Evolutionary conservation across 371 early-diverging fungal genomes (phyloP).

Genomic region (Syncephalastrum racemosum): DNA sequence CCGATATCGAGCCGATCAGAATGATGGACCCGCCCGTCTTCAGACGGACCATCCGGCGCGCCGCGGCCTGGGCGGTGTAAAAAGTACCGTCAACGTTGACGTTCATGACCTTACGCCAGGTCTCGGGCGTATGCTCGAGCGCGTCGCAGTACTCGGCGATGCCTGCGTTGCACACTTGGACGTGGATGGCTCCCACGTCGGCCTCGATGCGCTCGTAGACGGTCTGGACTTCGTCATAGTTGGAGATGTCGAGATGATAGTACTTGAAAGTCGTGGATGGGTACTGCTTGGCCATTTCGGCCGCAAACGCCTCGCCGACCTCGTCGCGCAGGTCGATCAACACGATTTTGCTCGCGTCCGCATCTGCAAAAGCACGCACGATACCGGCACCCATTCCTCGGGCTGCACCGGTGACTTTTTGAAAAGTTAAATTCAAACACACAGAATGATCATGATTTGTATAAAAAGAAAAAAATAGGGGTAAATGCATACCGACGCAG

Average conservation of each 20-base stretch:
- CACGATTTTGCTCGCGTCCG: constrained; percentile 19
- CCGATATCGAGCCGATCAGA: constrained; percentile 26
- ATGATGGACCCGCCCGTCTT: constrained; percentile 21
- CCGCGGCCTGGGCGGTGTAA: constrained; percentile 31
- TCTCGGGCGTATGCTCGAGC: constrained; percentile 25
- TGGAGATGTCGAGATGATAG: constrained; percentile 25
- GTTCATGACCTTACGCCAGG: constrained; percentile 24
- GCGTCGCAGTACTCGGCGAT: constrained; percentile 23
- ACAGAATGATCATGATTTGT: neutral
- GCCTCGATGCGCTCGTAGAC: constrained; percentile 20
- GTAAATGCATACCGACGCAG: constrained; percentile 21
- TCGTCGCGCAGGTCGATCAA: constrained; percentile 27
- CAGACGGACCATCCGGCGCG: constrained; percentile 23
- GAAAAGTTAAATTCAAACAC: neutral
- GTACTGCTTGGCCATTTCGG: constrained; percentile 12
- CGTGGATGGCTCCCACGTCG: constrained; percentile 23
- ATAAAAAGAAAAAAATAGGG: neutral
- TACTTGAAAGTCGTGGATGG: constrained; percentile 19
- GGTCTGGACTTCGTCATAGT: constrained; percentile 22
- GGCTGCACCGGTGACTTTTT: constrained; percentile 30
- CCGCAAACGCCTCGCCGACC: constrained; percentile 12
- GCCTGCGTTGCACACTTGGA: constrained; percentile 31
- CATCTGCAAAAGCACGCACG: constrained; percentile 23
- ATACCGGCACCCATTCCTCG: constrained; percentile 32
- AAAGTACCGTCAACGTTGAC: constrained; percentile 34